Evolutionary conservation across 129 eudicot genomes (phyloP), one percentile per base, ranked within the genome.

Genomic region (Arctium lappa): DNA sequence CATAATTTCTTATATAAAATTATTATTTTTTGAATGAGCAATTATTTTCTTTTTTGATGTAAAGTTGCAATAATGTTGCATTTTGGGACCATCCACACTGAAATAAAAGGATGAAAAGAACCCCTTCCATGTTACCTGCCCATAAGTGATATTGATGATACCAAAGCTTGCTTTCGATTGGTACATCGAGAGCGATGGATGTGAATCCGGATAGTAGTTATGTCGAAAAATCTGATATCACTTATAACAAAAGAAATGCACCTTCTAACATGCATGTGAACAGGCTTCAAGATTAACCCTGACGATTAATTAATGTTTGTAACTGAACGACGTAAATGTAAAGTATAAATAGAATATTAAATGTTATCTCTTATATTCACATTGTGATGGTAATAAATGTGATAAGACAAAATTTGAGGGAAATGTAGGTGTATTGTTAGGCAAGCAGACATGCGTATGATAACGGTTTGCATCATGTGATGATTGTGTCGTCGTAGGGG

Each of bases 91-190:
- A 76, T 80, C 81, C 50, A 75, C 15, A 82, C 76, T 69, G 27
- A 75, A 81, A 75, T 30, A 13, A 32, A 75, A 75, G 50, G 74
- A 44, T 76, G 81, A 82, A 56, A 82, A 69, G 56, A 82, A 36
- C 81, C 77, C 71, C 29, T 82, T 81, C 81, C 86, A 82, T 76
- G 86, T 82, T 82, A 76, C 77, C 81, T 82, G 86, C 81, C 81
- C 33, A 72, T n/a, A 60, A 16, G 68, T 60, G 29, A 60, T 60
- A 16, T 60, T 18, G 27, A 60, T 16, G 68, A 60, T 60, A 60
- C 27, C 68, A 60, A 60, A 60, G n/a, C 9, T 60, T 60, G 29
- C 68, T 60, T 60, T 60, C 9, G 27, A 16, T 5, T 2, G 29
- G 68, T 60, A 60, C 68, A 60, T 4, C 8, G 68, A 60, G 68